These are phyloP conservation scores for Wallemia hederae DNA, from an alignment of 1,284 basidiomycete genomes.

Conservation along the genomic window DNA sequence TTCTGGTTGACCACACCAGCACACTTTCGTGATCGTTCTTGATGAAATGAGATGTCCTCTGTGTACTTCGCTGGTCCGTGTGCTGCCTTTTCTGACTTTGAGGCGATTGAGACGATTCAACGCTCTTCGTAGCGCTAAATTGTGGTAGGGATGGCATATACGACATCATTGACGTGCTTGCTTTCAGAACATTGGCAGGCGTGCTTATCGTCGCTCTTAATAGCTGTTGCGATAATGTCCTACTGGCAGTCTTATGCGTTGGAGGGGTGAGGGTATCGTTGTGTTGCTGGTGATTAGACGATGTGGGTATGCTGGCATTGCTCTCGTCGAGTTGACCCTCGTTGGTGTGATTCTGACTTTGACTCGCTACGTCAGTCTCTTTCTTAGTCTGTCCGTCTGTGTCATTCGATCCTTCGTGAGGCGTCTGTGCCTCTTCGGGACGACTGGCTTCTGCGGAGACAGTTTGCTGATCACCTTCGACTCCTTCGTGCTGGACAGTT, in stretches of 20 bases:
- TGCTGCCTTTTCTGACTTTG: slow-evolving; percentile 34
- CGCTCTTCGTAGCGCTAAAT: slow-evolving; percentile 38
- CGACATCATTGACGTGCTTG: background rate
- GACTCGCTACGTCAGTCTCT: no score
- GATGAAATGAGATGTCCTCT: slow-evolving; percentile 34
- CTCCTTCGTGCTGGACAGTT: no score
- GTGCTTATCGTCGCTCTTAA: background rate
- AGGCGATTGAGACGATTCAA: slow-evolving; percentile 41
- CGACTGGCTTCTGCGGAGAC: no score
- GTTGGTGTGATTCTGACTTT: no score
- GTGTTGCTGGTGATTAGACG: background rate
- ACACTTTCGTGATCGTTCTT: slow-evolving; percentile 58
- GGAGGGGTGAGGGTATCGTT: background rate
- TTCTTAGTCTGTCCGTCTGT: no score
- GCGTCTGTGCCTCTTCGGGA: no score
- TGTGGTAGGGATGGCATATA: slow-evolving; percentile 32
- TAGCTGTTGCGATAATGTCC: background rate
- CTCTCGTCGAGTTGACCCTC: no score
- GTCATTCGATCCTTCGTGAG: no score
- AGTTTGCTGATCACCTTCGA: no score
- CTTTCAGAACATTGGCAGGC: background rate
- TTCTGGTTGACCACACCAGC: slow-evolving; percentile 72
- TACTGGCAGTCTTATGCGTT: background rate
- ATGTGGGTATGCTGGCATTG: no score
- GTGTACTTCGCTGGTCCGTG: no score